These are phyloP conservation scores for Jackrogersella minutella DNA, from an alignment of 495 filamentous ascomycete species.

Conservation along the genomic window DNA sequence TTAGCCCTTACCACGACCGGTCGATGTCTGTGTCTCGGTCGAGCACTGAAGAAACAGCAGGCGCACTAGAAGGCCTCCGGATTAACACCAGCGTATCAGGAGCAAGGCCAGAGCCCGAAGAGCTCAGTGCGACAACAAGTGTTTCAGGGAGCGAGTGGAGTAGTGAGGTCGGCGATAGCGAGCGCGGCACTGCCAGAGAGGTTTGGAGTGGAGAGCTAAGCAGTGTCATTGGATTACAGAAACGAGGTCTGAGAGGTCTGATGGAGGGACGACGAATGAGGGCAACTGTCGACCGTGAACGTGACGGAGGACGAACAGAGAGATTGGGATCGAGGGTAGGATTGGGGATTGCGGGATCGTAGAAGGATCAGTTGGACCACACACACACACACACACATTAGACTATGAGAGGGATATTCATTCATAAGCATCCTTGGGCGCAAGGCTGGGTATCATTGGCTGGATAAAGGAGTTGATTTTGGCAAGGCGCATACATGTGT, in stretches of 20 bases:
- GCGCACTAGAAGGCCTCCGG: conserved; percentile 43
- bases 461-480: conserved; percentile 22
- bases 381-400: no score
- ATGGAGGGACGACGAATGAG: conserved; percentile 94
- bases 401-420: background rate
- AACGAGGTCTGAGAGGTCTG: conserved; percentile 86
- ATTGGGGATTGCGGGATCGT: conserved; percentile 45
- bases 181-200: conserved; percentile 55
- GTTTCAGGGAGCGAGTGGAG: conserved; percentile 59
- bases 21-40: conserved; percentile 40
- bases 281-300: conserved; percentile 52
- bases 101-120: conserved; percentile 51
- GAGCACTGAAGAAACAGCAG: conserved; percentile 28
- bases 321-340: conserved; percentile 42
- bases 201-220: conserved; percentile 87
- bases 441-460: conserved; percentile 24
- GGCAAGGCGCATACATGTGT: conserved; percentile 18
- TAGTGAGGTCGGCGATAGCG: conserved; percentile 52
- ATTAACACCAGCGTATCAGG: conserved; percentile 52
- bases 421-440: conserved; percentile 22
- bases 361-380: conserved; percentile 13
- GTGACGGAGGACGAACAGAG: conserved; percentile 37
- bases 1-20: conserved; percentile 24
- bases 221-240: conserved; percentile 95
- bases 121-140: conserved; percentile 59